phyloP scores from a whole-genome alignment of 345 rosid genomes.

The Clausena lansium region DNA sequence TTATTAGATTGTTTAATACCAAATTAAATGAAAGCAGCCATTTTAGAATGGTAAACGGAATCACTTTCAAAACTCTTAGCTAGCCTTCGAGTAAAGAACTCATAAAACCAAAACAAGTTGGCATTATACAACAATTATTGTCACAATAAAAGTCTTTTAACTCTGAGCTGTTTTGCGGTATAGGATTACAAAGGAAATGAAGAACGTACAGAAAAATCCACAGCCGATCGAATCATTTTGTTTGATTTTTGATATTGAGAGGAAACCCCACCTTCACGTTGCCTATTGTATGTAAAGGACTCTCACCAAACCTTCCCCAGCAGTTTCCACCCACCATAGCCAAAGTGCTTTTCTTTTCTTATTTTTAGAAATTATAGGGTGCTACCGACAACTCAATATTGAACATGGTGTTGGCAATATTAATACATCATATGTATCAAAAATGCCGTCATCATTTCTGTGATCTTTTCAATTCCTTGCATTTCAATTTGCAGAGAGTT shows the following conservation, averaged over 20 bases:
- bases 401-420: neutral
- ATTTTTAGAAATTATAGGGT: neutral
- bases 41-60: conserved; percentile 1
- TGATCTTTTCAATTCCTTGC: neutral
- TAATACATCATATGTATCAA: neutral
- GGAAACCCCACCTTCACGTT: neutral
- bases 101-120: neutral
- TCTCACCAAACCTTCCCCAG: neutral
- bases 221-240: conserved; percentile 13
- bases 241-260: neutral
- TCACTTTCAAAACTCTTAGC: neutral
- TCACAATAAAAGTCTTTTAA: neutral
- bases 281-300: too few relatives aligned
- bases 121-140: neutral
- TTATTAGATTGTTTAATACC: neutral
- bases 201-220: neutral
- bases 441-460: neutral
- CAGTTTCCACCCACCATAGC: conserved; percentile 3
- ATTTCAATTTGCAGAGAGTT: neutral
- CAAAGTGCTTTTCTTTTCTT: neutral
- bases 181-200: too few relatives aligned
- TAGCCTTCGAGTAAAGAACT: neutral
- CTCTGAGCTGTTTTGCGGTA: conserved; percentile 12
- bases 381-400: neutral
- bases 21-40: conserved; percentile 2